phyloP scores from a whole-genome alignment of 805 yeast species.

The Nakazawaea anatomiae region DNA sequence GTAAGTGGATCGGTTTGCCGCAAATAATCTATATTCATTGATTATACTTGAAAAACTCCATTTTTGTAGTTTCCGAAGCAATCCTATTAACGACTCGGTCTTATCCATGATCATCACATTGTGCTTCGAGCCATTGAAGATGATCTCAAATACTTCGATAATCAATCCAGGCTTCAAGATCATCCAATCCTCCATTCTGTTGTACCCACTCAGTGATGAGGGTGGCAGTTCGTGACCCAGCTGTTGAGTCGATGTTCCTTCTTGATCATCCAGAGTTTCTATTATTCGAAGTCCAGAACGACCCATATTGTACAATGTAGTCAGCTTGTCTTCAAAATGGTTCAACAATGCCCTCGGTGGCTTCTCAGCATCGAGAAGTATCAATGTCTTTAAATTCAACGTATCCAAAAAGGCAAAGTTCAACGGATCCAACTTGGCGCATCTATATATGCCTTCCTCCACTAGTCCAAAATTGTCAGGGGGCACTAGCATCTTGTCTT shows the following conservation, averaged over 20 bases:
- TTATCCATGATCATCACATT: slow-evolving; percentile 75
- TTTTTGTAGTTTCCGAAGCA: slow-evolving; percentile 75
- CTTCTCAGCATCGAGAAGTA: slow-evolving; percentile 78
- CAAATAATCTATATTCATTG: slow-evolving; percentile 75
- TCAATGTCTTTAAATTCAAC: slow-evolving; percentile 56
- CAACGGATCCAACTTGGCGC: slow-evolving; percentile 71
- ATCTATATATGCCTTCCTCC: slow-evolving; percentile 80
- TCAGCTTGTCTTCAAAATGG: slow-evolving; percentile 52
- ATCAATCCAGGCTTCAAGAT: slow-evolving; percentile 61
- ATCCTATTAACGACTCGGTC: slow-evolving; percentile 73
- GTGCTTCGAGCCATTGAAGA: slow-evolving; percentile 58
- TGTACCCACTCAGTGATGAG: background rate
- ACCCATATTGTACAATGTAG: slow-evolving; percentile 45
- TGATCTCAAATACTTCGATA: slow-evolving; percentile 55
- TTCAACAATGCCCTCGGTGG: slow-evolving; percentile 69
- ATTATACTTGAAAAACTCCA: slow-evolving; percentile 86
- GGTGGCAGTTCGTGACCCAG: background rate
- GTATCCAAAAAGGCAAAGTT: slow-evolving; percentile 77
- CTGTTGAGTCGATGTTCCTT: slow-evolving; percentile 10
- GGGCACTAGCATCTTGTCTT: slow-evolving; percentile 65
- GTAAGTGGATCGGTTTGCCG: slow-evolving; percentile 70
- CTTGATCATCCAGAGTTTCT: slow-evolving; percentile 12
- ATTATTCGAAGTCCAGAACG: slow-evolving; percentile 34
- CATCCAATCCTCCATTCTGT: slow-evolving; percentile 55
- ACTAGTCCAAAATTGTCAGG: slow-evolving; percentile 92